Percentiles rank a stretch among this genome's conserved stretches.
Conservation (phyloP, 495 filamentous ascomycete genomes). For the Penicillium nucicola region DNA sequence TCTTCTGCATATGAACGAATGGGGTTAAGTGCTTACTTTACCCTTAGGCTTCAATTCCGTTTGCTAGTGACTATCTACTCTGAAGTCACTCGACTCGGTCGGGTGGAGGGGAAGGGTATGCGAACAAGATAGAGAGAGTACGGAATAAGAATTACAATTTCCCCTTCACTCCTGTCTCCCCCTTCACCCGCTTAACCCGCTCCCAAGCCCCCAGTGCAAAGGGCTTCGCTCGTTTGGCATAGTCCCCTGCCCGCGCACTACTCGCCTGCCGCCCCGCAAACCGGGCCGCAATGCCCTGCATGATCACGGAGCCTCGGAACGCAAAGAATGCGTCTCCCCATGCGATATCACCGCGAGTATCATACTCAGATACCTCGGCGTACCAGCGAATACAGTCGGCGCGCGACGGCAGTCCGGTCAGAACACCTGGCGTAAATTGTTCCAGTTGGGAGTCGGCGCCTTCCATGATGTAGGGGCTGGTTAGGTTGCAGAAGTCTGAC, state of each 20-base stretch:
- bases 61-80: background rate
- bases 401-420: slow-evolving; percentile 70
- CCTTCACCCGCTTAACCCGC: slow-evolving; percentile 51
- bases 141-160: slow-evolving; percentile 52
- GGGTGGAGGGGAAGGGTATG: no score
- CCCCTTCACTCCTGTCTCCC: slow-evolving; percentile 32
- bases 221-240: slow-evolving; percentile 58
- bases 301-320: slow-evolving; percentile 70
- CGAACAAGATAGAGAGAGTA: no score
- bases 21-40: no score
- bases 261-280: slow-evolving; percentile 85
- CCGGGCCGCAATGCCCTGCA: slow-evolving; percentile 90
- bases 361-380: slow-evolving; percentile 64
- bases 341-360: slow-evolving; percentile 51
- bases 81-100: no score
- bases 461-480: slow-evolving; percentile 63
- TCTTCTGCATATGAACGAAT: no score
- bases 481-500: slow-evolving; percentile 78
- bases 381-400: slow-evolving; percentile 77
- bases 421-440: slow-evolving; percentile 59
- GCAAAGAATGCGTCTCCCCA: slow-evolving; percentile 69
- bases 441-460: slow-evolving; percentile 30
- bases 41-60: no score
- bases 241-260: slow-evolving; percentile 71
- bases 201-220: slow-evolving; percentile 77